Base-by-base conservation (phyloP, 345 rosid species). In the Eucalyptus lansdowneana region DNA sequence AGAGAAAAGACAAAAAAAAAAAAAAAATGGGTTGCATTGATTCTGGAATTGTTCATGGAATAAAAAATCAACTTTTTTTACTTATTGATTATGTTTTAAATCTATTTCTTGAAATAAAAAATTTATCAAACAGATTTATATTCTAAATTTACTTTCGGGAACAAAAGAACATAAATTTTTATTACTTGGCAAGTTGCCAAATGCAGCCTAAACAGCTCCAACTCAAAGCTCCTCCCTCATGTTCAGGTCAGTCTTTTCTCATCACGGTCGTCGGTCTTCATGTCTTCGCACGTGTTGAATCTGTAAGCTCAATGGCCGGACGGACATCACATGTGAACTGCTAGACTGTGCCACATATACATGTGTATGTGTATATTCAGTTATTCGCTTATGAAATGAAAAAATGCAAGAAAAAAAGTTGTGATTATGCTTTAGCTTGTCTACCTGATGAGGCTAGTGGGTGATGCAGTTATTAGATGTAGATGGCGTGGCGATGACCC, bases 141-240 rank as follows among this genome's bases (percentile, higher is more conserved):
- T 19, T 53, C 0, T 4, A 53, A 53, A 53, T 53, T 1, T 53
- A 53, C 0, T 0, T 53, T 0, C 1, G 0, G 56, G 0, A 53
- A 53, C 0, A 8, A 53, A 53, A 53, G 2, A 53, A 7, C 24
- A 19, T 53, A 53, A 8, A 53, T 53, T 53, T 19, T 2, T 3
- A 53, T 1, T 53, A 1, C 11, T 53, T 19, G 24, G 1, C 24
- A 19, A 53, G 2, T 53, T 53, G 1, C 10, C 56, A 53, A 53
- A 53, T 2, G 22, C 4, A 53, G 10, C 80, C 25, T 22, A 56
- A 22, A 69, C 9, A 1, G 80, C 81, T 72, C 8, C 44, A 69
- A 34, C 44, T 17, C 44, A 19, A 69, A 69, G 44, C 25, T 34
- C 24, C 80, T 37, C 13, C 25, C 44, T 5, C 25, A 0, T 72